Percentiles rank a stretch among this genome's conserved stretches.
Evolutionary conservation across 2,329 filamentous ascomycete species (phyloP).

Genomic region (Hypoxylon sp.): DNA sequence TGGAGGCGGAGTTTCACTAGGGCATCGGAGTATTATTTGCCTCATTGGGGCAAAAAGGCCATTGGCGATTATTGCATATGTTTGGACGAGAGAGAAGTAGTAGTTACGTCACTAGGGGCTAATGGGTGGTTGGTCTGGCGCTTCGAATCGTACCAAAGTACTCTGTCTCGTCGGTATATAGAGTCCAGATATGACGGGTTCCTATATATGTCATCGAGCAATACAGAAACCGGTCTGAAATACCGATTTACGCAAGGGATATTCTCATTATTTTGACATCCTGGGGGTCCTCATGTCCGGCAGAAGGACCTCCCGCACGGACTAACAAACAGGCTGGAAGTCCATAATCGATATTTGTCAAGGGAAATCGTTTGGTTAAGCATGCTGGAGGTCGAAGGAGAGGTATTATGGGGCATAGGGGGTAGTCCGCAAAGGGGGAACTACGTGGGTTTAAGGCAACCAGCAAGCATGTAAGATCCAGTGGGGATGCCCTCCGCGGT

Average conservation of each 20-base stretch:
- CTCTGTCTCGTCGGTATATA: background rate
- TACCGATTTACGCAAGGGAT: background rate
- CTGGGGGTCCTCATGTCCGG: background rate
- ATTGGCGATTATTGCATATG: background rate
- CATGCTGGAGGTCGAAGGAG: background rate
- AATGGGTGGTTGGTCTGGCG: background rate
- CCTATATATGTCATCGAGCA: background rate
- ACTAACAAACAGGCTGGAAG: background rate
- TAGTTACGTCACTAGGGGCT: background rate
- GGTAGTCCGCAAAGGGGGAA: background rate
- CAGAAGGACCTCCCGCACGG: background rate
- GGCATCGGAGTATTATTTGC: background rate
- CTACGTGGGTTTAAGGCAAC: constrained; percentile 1
- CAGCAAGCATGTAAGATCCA: background rate
- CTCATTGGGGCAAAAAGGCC: background rate
- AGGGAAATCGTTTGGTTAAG: background rate
- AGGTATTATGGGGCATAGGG: background rate
- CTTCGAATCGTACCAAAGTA: background rate
- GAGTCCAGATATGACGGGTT: background rate
- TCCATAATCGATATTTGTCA: background rate
- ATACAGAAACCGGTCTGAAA: background rate
- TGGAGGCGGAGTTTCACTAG: constrained; percentile 83
- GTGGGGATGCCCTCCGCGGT: background rate
- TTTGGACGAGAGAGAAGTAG: background rate
- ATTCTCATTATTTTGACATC: background rate